Conservation (phyloP, 495 filamentous ascomycete genomes). For the Aspergillus nanangensis region DNA sequence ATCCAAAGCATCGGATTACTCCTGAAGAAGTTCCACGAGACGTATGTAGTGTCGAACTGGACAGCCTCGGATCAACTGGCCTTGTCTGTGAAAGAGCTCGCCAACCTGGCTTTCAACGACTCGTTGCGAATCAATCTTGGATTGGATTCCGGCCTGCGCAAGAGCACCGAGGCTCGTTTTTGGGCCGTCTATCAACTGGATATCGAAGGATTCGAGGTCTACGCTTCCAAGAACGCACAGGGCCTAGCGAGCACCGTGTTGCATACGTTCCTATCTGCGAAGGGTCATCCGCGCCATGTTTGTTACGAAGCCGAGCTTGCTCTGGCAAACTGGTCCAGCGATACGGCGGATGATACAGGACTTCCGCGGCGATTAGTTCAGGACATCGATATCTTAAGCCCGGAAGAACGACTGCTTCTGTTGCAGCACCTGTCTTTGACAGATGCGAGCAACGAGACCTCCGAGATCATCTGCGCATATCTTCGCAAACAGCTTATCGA, state of each 20-base stretch:
- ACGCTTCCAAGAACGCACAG: slow-evolving; percentile 49
- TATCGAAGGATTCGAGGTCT: slow-evolving; percentile 40
- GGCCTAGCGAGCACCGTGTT: slow-evolving; percentile 47
- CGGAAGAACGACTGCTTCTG: slow-evolving; percentile 46
- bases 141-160: slow-evolving; percentile 53
- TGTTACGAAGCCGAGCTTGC: slow-evolving; percentile 49
- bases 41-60: slow-evolving; percentile 10
- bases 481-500: slow-evolving; percentile 48
- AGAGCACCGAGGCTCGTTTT: slow-evolving; percentile 42
- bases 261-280: slow-evolving; percentile 53
- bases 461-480: slow-evolving; percentile 32
- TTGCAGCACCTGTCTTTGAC: slow-evolving; percentile 47
- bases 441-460: slow-evolving; percentile 21
- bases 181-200: slow-evolving; percentile 53
- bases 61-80: slow-evolving; percentile 16
- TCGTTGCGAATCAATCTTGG: slow-evolving; percentile 37
- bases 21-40: slow-evolving; percentile 29
- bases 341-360: slow-evolving; percentile 23
- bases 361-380: slow-evolving; percentile 44
- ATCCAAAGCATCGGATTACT: slow-evolving; percentile 29
- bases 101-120: slow-evolving; percentile 23
- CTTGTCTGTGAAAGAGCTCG: slow-evolving; percentile 27
- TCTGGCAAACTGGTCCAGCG: slow-evolving; percentile 35
- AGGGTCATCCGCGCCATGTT: slow-evolving; percentile 42
- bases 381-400: slow-evolving; percentile 51